Evolutionary conservation across 768 basidiomycete species (phyloP), one percentile per base, ranked within the genome.

Genomic region (Tylopilus sp.): DNA sequence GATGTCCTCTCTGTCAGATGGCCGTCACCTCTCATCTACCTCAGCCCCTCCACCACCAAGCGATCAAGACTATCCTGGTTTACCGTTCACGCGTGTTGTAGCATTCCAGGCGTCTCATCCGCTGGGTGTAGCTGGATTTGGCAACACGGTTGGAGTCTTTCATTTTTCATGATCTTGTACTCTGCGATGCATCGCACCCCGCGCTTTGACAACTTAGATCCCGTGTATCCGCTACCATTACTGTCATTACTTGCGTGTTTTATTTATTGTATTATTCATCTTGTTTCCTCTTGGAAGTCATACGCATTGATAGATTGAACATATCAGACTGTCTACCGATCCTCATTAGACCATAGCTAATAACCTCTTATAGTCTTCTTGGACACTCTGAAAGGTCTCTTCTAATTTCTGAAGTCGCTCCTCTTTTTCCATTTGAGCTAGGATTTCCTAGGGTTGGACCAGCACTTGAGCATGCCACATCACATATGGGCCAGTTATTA

Each of bases 371-470:
- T 99, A 99, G 67, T 94, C 93, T 40, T 91, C 85, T 40, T 77
- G 75, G 12, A 98, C 92, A 54, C 77, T 85, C 62, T 88, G 85
- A 72, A 91, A 99, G 6, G 96, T 98, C 72, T 95, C 92, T 70
- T 93, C 87, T 40, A 99, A 74, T 67, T 94, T 96, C 53, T 90
- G 85, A 49, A 91, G 78, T 25, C 93, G 79, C 64, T 98, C 96
- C 49, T 86, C 77, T 57, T 89, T 87, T 53, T 95, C 91, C 53
- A 98, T 74, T 63, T 95, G 94, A 48, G 83, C 84, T 41, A 99
- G 79, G 47, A 89, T 81, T 76, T 95, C 92, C 92, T 95, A 63
- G 22, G 5, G 6, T 40, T 22, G 12, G 10, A 34, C 25, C n/a
- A 44, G 40, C 24, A 50, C 19, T 33, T 46, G 13, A 59, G 45